Evolutionary conservation across 148 eudicot species (phyloP), one percentile per base, ranked within the genome.

Genomic region (Dysphania ambrosioides): DNA sequence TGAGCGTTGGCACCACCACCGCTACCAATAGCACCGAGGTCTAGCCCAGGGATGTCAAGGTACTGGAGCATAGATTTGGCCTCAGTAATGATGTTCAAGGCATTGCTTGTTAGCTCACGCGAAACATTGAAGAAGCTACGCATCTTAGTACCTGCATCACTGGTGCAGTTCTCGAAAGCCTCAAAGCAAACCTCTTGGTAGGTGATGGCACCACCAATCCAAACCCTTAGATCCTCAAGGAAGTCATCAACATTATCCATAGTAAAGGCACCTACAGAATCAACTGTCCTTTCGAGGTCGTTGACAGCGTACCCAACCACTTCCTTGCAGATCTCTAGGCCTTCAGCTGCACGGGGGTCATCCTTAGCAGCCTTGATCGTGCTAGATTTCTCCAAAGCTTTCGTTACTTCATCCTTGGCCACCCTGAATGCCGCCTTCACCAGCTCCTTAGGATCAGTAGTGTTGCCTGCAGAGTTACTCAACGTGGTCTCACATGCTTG

Each of bases 181-280:
- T 91, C 93, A 23, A 86, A 68, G 56, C 97, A 91, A 8, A 87
- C 89, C n/a, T 89, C 87, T 31, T 91, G 89, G 68, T 79, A 85
- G 0, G 97, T 88, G 19, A 85, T 66, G 36, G 87, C 85, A 2
- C 85, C 91, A 57, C 90, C 84, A 5, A 84, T 70, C 97, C 96
- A 91, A 6, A 87, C 72, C 75, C 83, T 86, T 18, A 91, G 71
- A 30, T 91, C 96, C 19, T 72, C 84, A 2, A 85, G 58, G 62
- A 84, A 82, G n/a, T 72, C 79, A 21, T 80, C 83, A 0, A 91
- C 0, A 23, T 84, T 78, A 0, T 55, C 72, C 26, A 82, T 8
- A 3, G 77, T 74, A 47, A 83, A 81, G 0, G 75, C 61, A 0
- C 56, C 57, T 0, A 81, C 73, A 9, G 79, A 82, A 0, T 75